Percentiles rank a stretch among this genome's conserved stretches.
Conservation (phyloP, 2,329 filamentous ascomycete species). For the Ophiocordyceps robertsii region DNA sequence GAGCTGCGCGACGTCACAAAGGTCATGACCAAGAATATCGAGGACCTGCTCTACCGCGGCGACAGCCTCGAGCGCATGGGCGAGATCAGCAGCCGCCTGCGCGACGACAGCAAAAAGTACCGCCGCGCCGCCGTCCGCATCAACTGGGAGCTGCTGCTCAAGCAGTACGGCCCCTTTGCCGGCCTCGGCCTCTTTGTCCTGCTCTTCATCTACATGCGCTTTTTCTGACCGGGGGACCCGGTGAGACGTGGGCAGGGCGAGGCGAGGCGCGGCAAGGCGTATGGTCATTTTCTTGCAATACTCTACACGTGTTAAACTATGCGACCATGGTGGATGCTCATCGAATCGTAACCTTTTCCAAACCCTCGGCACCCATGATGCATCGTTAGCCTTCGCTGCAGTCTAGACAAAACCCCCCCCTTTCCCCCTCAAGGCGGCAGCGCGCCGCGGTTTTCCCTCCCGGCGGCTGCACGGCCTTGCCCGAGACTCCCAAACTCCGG, state of each 20-base stretch:
- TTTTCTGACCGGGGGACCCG: slow-evolving; percentile 50
- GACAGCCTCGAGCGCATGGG: slow-evolving; percentile 96
- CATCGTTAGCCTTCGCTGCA: too few relatives aligned
- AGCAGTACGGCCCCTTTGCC: slow-evolving; percentile 91
- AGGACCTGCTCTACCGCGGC: slow-evolving; percentile 88
- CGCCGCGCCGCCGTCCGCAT: slow-evolving; percentile 83
- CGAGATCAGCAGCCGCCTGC: slow-evolving; percentile 73
- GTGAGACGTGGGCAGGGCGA: neutral
- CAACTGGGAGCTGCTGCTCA: slow-evolving; percentile 93
- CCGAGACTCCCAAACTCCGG: too few relatives aligned
- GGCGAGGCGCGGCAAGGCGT: neutral
- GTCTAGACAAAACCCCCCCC: too few relatives aligned
- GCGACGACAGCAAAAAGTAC: slow-evolving; percentile 93
- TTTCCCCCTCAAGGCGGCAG: too few relatives aligned
- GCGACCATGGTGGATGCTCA: too few relatives aligned
- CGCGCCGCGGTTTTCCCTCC: too few relatives aligned
- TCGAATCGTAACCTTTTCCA: too few relatives aligned
- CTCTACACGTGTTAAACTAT: too few relatives aligned
- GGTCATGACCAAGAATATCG: slow-evolving; percentile 99
- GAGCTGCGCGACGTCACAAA: slow-evolving; percentile 96
- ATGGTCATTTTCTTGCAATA: too few relatives aligned
- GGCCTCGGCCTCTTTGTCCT: slow-evolving; percentile 71
- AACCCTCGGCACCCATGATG: too few relatives aligned
- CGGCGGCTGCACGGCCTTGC: too few relatives aligned
- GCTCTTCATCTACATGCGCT: slow-evolving; percentile 82